Evolutionary conservation across 768 basidiomycete species (phyloP).

Genomic region (Russula emetica): DNA sequence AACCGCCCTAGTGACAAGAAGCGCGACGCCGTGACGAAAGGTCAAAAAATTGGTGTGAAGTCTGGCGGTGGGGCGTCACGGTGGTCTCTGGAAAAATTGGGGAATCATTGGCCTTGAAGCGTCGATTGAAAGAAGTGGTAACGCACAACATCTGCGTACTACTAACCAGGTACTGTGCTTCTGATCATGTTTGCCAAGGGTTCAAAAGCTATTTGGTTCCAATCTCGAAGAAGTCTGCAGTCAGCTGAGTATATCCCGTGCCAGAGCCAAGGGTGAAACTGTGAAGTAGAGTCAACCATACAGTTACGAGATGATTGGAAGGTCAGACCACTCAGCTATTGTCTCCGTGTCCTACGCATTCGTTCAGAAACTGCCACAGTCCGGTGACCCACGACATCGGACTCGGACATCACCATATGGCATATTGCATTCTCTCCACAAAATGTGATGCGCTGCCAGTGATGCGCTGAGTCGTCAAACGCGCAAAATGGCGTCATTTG

Average conservation of each 20-base stretch:
- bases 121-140: not conserved
- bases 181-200: not conserved
- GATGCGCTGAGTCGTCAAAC: not conserved
- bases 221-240: not conserved
- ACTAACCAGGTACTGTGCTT: no score
- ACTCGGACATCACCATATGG: no score
- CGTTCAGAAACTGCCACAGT: no score
- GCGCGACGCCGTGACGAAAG: no score
- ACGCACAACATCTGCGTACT: no score
- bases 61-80: not conserved
- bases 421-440: not conserved
- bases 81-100: not conserved
- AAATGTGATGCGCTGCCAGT: no score
- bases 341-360: no score
- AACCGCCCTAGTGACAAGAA: constrained; percentile 3
- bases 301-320: not conserved
- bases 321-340: not conserved
- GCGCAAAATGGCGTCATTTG: not conserved
- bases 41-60: not conserved
- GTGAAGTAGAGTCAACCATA: not conserved
- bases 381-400: no score
- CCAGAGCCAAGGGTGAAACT: not conserved
- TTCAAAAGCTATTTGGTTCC: not conserved
- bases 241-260: not conserved
- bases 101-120: not conserved